Evolutionary conservation across 495 filamentous ascomycete genomes (phyloP).

Genomic region (Talaromyces proteolyticus): DNA sequence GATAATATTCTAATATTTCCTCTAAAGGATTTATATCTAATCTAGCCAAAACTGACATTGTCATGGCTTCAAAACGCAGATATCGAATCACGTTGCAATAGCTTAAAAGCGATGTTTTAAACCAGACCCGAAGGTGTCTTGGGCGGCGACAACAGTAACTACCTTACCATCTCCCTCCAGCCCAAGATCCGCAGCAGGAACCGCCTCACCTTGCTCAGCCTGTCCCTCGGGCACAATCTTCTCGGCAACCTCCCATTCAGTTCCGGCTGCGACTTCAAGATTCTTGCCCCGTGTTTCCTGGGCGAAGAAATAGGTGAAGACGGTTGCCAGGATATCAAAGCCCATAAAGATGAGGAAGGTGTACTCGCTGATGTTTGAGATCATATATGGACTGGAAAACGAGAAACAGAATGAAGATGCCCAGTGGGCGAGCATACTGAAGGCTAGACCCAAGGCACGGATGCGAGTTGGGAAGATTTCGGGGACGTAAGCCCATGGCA

Average conservation of each 20-base stretch:
- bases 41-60: no score
- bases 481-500: slow-evolving; percentile 25
- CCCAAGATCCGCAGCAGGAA: neutral
- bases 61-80: no score
- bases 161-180: neutral
- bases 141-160: neutral
- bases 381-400: slow-evolving; percentile 23
- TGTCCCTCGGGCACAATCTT: neutral
- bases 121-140: neutral
- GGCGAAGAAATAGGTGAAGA: slow-evolving; percentile 21
- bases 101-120: neutral
- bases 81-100: no score
- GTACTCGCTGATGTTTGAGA: slow-evolving; percentile 17
- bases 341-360: slow-evolving; percentile 24
- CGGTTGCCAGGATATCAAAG: slow-evolving; percentile 14
- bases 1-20: no score
- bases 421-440: slow-evolving; percentile 23
- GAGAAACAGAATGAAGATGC: slow-evolving; percentile 24
- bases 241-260: slow-evolving; percentile 20
- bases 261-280: slow-evolving; percentile 18
- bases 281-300: slow-evolving; percentile 21
- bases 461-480: slow-evolving; percentile 25
- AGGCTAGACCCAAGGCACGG: slow-evolving; percentile 18
- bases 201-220: neutral
- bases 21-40: no score